Evolutionary conservation across 2,329 filamentous ascomycete species (phyloP).

Genomic region (Fusarium chlamydosporum): DNA sequence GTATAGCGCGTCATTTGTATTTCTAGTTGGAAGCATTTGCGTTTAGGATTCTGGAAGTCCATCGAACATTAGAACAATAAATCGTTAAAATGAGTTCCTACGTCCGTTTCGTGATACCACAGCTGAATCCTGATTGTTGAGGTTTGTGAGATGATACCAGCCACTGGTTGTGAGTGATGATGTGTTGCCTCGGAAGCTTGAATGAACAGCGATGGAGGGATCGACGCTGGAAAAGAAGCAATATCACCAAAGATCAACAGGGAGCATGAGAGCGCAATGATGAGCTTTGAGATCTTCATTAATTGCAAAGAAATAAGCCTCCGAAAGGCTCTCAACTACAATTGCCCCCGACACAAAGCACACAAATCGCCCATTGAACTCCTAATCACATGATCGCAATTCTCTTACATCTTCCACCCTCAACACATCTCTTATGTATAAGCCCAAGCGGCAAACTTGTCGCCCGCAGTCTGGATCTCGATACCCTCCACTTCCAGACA

Average conservation of each 20-base stretch:
- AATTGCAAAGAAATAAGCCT: neutral
- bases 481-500: constrained; percentile 56
- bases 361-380: neutral
- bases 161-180: too few species aligned
- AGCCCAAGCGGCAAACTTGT: constrained; percentile 56
- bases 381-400: neutral
- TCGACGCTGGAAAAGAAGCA: too few species aligned
- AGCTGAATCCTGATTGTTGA: too few species aligned
- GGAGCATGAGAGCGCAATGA: fast-evolving
- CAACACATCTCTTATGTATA: constrained; percentile 52
- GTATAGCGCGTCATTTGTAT: neutral
- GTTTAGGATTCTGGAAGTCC: neutral
- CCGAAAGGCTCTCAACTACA: neutral
- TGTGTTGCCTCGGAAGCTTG: too few species aligned
- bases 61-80: neutral
- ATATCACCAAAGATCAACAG: neutral
- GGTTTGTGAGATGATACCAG: too few species aligned
- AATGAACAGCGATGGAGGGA: too few species aligned
- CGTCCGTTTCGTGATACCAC: too few species aligned
- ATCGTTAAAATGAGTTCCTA: too few species aligned
- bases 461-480: constrained; percentile 47
- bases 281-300: neutral
- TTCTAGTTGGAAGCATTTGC: neutral
- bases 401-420: neutral
- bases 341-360: neutral